Base-by-base conservation (phyloP, 306 rosid species). In the Quercus ilex region DNA sequence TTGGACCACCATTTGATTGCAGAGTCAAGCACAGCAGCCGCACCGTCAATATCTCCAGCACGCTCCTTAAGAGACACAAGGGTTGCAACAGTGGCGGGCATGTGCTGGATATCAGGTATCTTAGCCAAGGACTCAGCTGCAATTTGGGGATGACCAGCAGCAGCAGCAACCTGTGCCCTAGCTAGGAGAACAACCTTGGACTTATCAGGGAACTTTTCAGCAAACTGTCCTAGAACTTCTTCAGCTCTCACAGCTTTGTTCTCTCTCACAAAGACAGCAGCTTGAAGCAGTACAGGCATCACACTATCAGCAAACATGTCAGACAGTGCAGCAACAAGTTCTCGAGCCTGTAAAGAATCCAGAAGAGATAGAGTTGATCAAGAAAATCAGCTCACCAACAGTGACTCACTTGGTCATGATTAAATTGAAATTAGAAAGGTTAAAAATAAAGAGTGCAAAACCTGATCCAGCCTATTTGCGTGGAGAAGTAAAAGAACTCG, bases 101-200 rank as follows among this genome's bases (percentile, higher is more conserved):
- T 90, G 85, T 93, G 96, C 81, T 91, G 97, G 74, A 95, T 91
- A 86, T 90, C 96, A 0, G 91, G 83, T 83, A 95, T 91, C 86
- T 80, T 91, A 70, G 91, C 80, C 56, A 93, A 88, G 79, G 99
- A 95, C 80, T 93, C 98, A 0, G 97, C 95, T 35, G 99, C 99
- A 76, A 93, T 81, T 78, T 91, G 94, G 77, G 89, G 97, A 63
- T 91, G 98, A 74, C 92, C 88, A 51, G 96, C 96, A 33, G 94
- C 96, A 31, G 99, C 95, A 75, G 99, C 98, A 75, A 95, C 90
- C 92, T 95, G 99, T 52, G 99, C 96, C 88, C 96, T 85, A 23
- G 90, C 94, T 75, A 95, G 81, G 73, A 88, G 87, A 84, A 90
- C 81, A 77, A 88, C 75, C 84, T 83, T 89, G 75, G 94, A 90